phyloP scores from a whole-genome alignment of 495 filamentous ascomycete genomes.

The Viridothelium virens region DNA sequence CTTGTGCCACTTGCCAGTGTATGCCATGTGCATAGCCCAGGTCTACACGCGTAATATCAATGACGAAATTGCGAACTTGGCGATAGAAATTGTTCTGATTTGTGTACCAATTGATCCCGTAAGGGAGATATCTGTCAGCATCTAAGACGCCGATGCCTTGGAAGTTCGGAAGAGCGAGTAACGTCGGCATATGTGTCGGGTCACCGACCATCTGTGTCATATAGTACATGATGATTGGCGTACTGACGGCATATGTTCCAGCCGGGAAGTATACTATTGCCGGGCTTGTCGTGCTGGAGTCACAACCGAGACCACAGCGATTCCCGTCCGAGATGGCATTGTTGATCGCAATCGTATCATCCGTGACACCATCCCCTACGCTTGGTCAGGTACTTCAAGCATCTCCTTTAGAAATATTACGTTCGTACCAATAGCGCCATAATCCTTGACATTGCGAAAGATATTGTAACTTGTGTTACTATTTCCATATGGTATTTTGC shows the following conservation, averaged over 20 bases:
- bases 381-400: constrained; percentile 13
- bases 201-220: constrained; percentile 39
- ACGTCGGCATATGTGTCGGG: constrained; percentile 31
- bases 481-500: constrained; percentile 28
- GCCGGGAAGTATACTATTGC: constrained; percentile 35
- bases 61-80: constrained; percentile 39
- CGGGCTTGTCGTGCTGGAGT: constrained; percentile 64
- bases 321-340: constrained; percentile 65
- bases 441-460: constrained; percentile 79
- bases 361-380: constrained; percentile 64
- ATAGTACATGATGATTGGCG: constrained; percentile 32
- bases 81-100: constrained; percentile 40
- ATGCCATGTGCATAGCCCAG: constrained; percentile 26
- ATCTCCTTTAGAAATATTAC: neutral
- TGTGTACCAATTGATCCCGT: constrained; percentile 27
- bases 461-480: constrained; percentile 52
- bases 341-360: constrained; percentile 89
- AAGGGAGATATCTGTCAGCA: constrained; percentile 37
- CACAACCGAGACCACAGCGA: constrained; percentile 71
- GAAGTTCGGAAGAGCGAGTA: constrained; percentile 36
- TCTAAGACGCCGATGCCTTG: constrained; percentile 33
- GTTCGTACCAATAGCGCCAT: constrained; percentile 25
- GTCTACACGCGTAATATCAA: constrained; percentile 33
- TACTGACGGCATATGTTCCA: constrained; percentile 30
- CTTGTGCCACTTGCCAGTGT: constrained; percentile 43